These are phyloP conservation scores for Lyophyllum atratum DNA, from an alignment of 768 basidiomycete species.

Conservation along the genomic window DNA sequence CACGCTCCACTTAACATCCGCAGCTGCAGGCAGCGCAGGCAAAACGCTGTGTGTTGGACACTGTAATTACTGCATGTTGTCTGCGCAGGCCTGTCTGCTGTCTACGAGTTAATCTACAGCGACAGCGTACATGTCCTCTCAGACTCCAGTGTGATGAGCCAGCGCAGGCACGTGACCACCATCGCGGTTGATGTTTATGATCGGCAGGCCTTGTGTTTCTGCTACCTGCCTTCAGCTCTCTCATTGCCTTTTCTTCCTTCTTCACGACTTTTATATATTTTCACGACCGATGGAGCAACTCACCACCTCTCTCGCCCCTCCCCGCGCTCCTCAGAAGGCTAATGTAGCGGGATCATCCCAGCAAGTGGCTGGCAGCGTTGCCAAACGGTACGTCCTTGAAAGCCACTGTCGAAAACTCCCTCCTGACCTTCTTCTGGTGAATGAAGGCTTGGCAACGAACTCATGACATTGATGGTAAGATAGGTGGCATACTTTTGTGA, in stretches of 20 bases:
- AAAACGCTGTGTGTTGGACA: background rate
- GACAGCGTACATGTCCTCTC: background rate
- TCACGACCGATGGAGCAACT: slow-evolving; percentile 67
- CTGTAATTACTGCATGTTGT: background rate
- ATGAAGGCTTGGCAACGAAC: slow-evolving; percentile 72
- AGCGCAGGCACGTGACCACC: slow-evolving; percentile 10
- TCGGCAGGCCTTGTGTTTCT: slow-evolving; percentile 1
- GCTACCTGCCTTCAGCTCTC: slow-evolving; percentile 16
- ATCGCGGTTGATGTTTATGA: slow-evolving; percentile 12
- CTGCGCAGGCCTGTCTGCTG: background rate
- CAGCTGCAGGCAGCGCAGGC: background rate
- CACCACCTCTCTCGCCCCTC: slow-evolving; percentile 61
- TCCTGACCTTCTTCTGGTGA: slow-evolving; percentile 6
- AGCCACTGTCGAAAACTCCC: slow-evolving; percentile 7
- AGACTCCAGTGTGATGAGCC: background rate
- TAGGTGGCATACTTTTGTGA: background rate
- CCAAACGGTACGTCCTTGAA: slow-evolving; percentile 65
- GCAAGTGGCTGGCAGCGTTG: slow-evolving; percentile 74
- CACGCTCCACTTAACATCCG: slow-evolving; percentile 17
- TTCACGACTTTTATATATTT: slow-evolving; percentile 23
- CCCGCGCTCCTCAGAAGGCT: slow-evolving; percentile 60
- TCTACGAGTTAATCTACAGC: background rate
- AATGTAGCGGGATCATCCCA: slow-evolving; percentile 50
- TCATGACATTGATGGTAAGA: slow-evolving; percentile 87
- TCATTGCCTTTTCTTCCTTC: slow-evolving; percentile 17